phyloP scores from a whole-genome alignment of 495 filamentous ascomycete genomes.

The Immersiella caudata region DNA sequence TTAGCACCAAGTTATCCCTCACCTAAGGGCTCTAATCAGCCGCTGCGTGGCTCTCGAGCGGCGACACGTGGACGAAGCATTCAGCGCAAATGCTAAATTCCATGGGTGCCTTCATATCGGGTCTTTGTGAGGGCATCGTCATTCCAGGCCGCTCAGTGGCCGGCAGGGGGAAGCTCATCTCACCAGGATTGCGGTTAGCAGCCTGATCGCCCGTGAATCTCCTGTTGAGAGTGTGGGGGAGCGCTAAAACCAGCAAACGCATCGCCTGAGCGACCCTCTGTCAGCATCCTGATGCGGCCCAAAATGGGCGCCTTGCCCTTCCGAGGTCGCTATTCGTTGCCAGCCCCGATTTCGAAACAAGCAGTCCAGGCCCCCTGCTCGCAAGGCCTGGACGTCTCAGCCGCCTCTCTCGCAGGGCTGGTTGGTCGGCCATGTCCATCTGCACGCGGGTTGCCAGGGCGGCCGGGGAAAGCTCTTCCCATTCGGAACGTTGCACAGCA shows the following conservation, averaged over 20 bases:
- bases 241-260: conserved; percentile 23
- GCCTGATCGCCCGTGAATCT: conserved; percentile 14
- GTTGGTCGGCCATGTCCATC: conserved; percentile 7
- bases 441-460: conserved; percentile 12
- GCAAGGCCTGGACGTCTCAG: conserved; percentile 26
- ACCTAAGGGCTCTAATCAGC: conserved; percentile 17
- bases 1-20: not conserved
- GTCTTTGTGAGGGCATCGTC: conserved; percentile 1
- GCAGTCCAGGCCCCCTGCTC: conserved; percentile 12
- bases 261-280: conserved; percentile 18
- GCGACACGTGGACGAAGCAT: conserved; percentile 28
- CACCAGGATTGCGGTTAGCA: conserved; percentile 5
- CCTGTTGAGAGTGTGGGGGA: conserved; percentile 14
- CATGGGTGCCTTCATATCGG: not conserved
- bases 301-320: conserved; percentile 8
- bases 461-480: conserved; percentile 8
- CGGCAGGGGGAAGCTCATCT: conserved; percentile 16
- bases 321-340: conserved; percentile 25
- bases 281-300: conserved; percentile 18
- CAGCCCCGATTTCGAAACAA: conserved; percentile 27
- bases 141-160: conserved; percentile 24
- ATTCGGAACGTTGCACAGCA: not conserved
- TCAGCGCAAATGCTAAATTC: conserved; percentile 22
- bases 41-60: conserved; percentile 13
- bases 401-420: conserved; percentile 22